phyloP scores from a whole-genome alignment of 768 basidiomycete genomes.

The Plicaturopsis crispa region DNA sequence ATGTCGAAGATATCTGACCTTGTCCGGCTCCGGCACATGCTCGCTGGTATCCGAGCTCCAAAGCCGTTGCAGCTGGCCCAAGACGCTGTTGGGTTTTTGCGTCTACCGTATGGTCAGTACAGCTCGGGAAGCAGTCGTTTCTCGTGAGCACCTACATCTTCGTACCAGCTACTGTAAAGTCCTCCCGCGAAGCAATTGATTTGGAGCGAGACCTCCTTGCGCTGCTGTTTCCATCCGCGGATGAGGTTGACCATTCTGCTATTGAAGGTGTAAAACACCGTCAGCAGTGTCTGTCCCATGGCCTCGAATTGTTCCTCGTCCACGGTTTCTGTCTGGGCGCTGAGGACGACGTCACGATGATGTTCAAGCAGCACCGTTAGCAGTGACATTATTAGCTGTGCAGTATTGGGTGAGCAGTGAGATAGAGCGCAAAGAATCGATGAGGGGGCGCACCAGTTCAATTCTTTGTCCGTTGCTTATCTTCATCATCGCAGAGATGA shows the following conservation, averaged over 20 bases:
- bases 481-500: no score
- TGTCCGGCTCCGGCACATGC: no score
- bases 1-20: no score
- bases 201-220: constrained; percentile 11
- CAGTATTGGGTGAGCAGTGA: neutral
- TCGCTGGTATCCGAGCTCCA: no score
- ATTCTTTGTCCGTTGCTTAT: no score
- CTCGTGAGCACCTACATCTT: no score
- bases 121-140: no score
- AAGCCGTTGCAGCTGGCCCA: no score
- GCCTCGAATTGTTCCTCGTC: constrained; percentile 11
- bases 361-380: constrained; percentile 13
- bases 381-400: constrained; percentile 12
- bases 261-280: constrained; percentile 12
- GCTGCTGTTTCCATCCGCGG: constrained; percentile 17
- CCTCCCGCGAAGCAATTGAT: constrained; percentile 13
- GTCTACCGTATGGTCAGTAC: no score
- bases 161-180: constrained; percentile 16
- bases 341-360: constrained; percentile 12
- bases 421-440: no score
- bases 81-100: no score
- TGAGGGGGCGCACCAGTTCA: no score
- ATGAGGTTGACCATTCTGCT: constrained; percentile 10
- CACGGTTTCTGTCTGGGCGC: constrained; percentile 9
- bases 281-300: constrained; percentile 13